Conservation (phyloP, 805 yeast genomes). For the Candida silvicultrix region DNA sequence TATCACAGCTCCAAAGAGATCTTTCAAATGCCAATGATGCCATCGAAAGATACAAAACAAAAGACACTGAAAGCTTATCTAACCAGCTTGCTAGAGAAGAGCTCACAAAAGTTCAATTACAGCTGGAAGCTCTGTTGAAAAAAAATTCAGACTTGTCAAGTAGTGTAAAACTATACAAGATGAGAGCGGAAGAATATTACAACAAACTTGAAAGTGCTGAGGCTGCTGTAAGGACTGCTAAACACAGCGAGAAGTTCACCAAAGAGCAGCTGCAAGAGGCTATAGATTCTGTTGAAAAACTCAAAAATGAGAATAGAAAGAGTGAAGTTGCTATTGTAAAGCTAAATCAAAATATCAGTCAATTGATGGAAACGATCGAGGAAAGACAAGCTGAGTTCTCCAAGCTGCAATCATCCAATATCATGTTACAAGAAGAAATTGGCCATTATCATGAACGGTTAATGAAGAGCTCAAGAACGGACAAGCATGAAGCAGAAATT, state of each 20-base stretch:
- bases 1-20: constrained; percentile 33
- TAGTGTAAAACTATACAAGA: constrained; percentile 55
- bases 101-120: constrained; percentile 42
- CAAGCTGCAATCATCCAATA: constrained; percentile 40
- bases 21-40: constrained; percentile 31
- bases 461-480: constrained; percentile 32
- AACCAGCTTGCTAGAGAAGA: constrained; percentile 29
- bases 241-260: constrained; percentile 52
- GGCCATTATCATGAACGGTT: constrained; percentile 43
- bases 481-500: constrained; percentile 44
- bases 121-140: constrained; percentile 47
- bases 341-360: constrained; percentile 42
- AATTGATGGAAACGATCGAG: constrained; percentile 49
- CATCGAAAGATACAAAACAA: constrained; percentile 7
- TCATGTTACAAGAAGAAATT: constrained; percentile 49
- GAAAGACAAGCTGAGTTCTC: constrained; percentile 51
- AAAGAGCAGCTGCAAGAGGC: constrained; percentile 48
- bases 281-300: constrained; percentile 36
- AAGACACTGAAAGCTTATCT: constrained; percentile 11
- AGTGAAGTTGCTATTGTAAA: constrained; percentile 49
- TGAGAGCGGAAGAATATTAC: constrained; percentile 68
- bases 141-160: constrained; percentile 51
- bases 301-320: constrained; percentile 46
- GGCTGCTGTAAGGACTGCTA: constrained; percentile 56
- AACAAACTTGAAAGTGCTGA: constrained; percentile 75